These are phyloP conservation scores for Saccharomycopsis sp. DNA, from an alignment of 805 yeast species.

Conservation along the genomic window DNA sequence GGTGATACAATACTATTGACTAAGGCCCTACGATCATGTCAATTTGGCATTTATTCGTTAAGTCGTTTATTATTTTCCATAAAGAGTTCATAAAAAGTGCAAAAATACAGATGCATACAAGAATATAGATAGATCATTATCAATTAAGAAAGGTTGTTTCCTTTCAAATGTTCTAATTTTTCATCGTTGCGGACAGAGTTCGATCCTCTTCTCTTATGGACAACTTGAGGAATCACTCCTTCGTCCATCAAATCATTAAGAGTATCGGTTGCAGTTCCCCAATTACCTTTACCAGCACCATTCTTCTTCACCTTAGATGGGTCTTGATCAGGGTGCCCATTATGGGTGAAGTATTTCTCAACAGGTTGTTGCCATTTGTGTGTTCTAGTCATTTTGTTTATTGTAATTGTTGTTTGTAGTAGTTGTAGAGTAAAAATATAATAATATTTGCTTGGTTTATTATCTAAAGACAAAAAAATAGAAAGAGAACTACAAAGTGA, in stretches of 20 bases:
- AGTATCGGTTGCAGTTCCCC: constrained; percentile 85
- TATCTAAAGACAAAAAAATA: not conserved
- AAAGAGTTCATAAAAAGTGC: no score
- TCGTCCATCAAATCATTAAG: constrained; percentile 52
- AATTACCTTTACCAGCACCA: constrained; percentile 82
- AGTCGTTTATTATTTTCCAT: not conserved
- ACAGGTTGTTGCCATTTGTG: constrained; percentile 62
- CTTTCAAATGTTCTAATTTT: constrained; percentile 26
- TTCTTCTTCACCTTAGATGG: constrained; percentile 75
- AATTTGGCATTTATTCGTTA: no score
- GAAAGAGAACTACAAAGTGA: not conserved
- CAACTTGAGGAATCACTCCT: constrained; percentile 47
- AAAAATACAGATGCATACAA: not conserved
- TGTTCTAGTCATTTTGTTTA: constrained; percentile 60
- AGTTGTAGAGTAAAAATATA: not conserved
- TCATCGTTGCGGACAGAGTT: constrained; percentile 40
- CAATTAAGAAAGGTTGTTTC: not conserved
- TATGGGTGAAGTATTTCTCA: constrained; percentile 73
- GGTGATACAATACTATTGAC: no score
- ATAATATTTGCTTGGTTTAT: not conserved
- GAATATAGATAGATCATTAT: not conserved
- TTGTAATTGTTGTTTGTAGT: not conserved
- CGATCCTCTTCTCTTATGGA: constrained; percentile 46
- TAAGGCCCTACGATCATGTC: no score
- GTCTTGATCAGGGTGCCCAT: constrained; percentile 59